Percentiles rank a stretch among this genome's conserved stretches.
These are phyloP conservation scores for Aspergillus vadensis DNA, from an alignment of 2,329 filamentous ascomycete species.

Conservation along the genomic window DNA sequence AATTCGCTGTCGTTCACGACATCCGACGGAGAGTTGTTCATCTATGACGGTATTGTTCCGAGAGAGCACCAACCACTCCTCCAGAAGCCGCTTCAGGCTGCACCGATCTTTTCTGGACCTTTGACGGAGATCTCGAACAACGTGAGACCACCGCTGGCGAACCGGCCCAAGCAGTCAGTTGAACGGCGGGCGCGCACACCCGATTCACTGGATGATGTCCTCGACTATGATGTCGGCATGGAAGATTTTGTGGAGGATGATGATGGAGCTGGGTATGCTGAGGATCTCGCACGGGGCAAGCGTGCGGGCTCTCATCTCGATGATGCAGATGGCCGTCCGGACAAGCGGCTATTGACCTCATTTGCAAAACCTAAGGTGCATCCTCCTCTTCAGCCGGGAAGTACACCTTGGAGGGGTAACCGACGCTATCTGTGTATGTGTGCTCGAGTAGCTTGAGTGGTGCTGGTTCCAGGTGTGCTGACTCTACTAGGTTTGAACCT, in stretches of 20 bases:
- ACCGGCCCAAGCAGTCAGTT: slow-evolving; percentile 58
- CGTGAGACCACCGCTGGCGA: slow-evolving; percentile 56
- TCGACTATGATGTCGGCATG: slow-evolving; percentile 64
- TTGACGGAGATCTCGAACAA: slow-evolving; percentile 70
- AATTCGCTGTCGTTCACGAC: slow-evolving; percentile 93
- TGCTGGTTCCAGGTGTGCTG: slow-evolving; percentile 22
- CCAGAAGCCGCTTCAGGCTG: slow-evolving; percentile 64
- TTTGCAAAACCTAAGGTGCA: slow-evolving; percentile 69
- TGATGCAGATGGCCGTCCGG: slow-evolving; percentile 45
- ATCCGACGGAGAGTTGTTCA: slow-evolving; percentile 89
- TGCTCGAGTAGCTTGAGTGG: not conserved
- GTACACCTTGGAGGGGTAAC: slow-evolving; percentile 94
- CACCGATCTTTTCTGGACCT: slow-evolving; percentile 84
- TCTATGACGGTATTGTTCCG: slow-evolving; percentile 65
- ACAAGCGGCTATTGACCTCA: slow-evolving; percentile 55
- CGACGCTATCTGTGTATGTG: slow-evolving; percentile 78
- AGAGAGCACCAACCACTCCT: slow-evolving; percentile 52
- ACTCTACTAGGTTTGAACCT: slow-evolving; percentile 67
- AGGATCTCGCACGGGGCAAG: slow-evolving; percentile 64
- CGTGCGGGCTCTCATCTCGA: slow-evolving; percentile 56
- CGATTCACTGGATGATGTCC: slow-evolving; percentile 80
- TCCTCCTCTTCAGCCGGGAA: slow-evolving; percentile 85
- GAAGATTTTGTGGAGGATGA: slow-evolving; percentile 94
- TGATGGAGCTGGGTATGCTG: slow-evolving; percentile 85
- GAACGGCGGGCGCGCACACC: slow-evolving; percentile 61